A percentile compares a stretch with the other conserved stretches of the same genome.
Conservation (phyloP, 352 stramenopile species). For the Pythium grandisporangium region DNA sequence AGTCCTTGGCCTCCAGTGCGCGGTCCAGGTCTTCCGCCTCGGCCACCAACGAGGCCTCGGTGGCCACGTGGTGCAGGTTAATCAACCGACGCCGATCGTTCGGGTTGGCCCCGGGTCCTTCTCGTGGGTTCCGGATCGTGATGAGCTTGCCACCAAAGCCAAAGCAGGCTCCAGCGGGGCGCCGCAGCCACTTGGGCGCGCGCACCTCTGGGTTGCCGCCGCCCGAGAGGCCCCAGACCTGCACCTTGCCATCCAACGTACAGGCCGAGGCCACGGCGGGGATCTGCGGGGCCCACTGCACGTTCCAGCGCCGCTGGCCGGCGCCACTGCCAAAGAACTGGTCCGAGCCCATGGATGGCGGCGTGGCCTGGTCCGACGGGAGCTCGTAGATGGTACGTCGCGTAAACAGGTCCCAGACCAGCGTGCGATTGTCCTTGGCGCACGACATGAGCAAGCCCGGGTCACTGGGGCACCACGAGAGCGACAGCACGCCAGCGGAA, state of each 20-base stretch:
- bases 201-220: constrained; percentile 71
- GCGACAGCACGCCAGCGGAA: constrained; percentile 91
- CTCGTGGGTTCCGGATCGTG: constrained; percentile 71
- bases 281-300: constrained; percentile 94
- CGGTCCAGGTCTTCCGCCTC: constrained; percentile 88
- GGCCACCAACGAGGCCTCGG: constrained; percentile 71
- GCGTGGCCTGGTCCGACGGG: constrained; percentile 50
- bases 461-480: constrained; percentile 97
- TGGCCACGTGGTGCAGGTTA: constrained; percentile 75
- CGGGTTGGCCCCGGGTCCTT: constrained; percentile 31
- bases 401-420: constrained; percentile 97
- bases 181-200: constrained; percentile 93
- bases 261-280: constrained; percentile 94
- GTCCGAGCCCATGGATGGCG: constrained; percentile 67
- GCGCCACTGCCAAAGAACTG: constrained; percentile 68
- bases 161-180: constrained; percentile 88
- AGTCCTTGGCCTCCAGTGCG: constrained; percentile 85
- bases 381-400: constrained; percentile 93
- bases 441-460: constrained; percentile 89
- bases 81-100: constrained; percentile 68
- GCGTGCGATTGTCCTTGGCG: constrained; percentile 97
- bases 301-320: constrained; percentile 89
- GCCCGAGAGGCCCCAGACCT: constrained; percentile 86
- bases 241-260: constrained; percentile 96
- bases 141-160: constrained; percentile 95